Evolutionary conservation across 129 eudicot species (phyloP).

Genomic region (Centrapalus pauciflorus): DNA sequence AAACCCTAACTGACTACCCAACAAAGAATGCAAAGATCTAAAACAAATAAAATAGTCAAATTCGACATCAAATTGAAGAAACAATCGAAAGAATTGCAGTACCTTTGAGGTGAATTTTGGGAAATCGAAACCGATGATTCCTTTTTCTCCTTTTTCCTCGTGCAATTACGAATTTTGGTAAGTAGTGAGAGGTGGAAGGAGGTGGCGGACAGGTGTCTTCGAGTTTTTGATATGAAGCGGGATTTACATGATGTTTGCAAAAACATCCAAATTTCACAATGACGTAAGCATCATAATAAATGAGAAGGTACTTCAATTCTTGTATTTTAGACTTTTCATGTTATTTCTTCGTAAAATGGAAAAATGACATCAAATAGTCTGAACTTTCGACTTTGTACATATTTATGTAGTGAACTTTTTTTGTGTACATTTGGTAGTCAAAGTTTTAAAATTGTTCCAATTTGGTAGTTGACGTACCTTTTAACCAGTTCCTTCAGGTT

Average conservation of each 20-base stretch:
- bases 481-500: too few species aligned
- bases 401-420: too few species aligned
- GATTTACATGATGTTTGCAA: not conserved
- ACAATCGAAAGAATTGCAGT: not conserved
- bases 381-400: too few species aligned
- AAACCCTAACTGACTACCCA: constrained; percentile 1
- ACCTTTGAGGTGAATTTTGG: constrained; percentile 13
- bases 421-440: too few species aligned
- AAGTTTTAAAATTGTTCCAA: too few species aligned
- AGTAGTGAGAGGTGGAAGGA: not conserved
- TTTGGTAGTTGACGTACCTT: too few species aligned
- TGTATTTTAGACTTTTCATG: too few species aligned
- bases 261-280: constrained; percentile 6
- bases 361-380: too few species aligned
- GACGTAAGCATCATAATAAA: not conserved
- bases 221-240: constrained; percentile 10
- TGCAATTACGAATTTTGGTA: not conserved
- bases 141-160: not conserved
- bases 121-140: not conserved
- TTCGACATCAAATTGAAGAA: not conserved
- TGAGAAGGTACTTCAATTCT: too few species aligned
- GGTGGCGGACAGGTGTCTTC: constrained; percentile 5
- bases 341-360: too few species aligned
- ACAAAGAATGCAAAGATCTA: not conserved
- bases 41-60: not conserved